Conservation (phyloP, 306 rosid species). For the Quillaja saponaria region DNA sequence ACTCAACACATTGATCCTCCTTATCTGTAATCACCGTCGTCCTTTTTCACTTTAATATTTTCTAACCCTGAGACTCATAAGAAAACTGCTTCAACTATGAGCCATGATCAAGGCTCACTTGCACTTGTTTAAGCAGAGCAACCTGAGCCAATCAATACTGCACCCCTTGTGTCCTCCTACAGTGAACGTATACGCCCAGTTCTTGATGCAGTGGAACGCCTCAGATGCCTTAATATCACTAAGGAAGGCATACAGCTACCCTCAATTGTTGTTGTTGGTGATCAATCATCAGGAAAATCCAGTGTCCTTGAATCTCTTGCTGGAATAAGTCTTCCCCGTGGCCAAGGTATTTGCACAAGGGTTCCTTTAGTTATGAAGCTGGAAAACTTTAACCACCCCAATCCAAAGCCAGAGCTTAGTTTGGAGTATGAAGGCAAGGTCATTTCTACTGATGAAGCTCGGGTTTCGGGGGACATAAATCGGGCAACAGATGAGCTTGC, state of each 20-base stretch:
- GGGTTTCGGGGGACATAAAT: constrained; percentile 25
- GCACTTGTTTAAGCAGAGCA: too few relatives aligned
- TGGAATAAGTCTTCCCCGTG: constrained; percentile 42
- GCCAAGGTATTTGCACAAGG: constrained; percentile 46
- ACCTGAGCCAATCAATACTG: too few relatives aligned
- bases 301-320: constrained; percentile 47
- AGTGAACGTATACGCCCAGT: constrained; percentile 40
- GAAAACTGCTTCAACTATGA: too few relatives aligned
- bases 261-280: constrained; percentile 42
- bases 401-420: constrained; percentile 22
- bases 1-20: too few relatives aligned
- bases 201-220: constrained; percentile 38
- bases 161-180: constrained; percentile 31
- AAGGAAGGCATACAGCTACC: constrained; percentile 42
- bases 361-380: constrained; percentile 42
- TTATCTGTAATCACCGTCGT: too few relatives aligned
- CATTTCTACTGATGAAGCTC: constrained; percentile 11
- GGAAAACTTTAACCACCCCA: constrained; percentile 14
- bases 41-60: too few relatives aligned
- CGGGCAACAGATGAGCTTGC: constrained; percentile 38
- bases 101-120: too few relatives aligned
- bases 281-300: constrained; percentile 45
- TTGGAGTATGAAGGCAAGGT: constrained; percentile 15
- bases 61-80: too few relatives aligned
- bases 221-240: constrained; percentile 35